Evolutionary conservation across 306 rosid genomes (phyloP), one percentile per base, ranked within the genome.

Genomic region (Oemleria cerasiformis): DNA sequence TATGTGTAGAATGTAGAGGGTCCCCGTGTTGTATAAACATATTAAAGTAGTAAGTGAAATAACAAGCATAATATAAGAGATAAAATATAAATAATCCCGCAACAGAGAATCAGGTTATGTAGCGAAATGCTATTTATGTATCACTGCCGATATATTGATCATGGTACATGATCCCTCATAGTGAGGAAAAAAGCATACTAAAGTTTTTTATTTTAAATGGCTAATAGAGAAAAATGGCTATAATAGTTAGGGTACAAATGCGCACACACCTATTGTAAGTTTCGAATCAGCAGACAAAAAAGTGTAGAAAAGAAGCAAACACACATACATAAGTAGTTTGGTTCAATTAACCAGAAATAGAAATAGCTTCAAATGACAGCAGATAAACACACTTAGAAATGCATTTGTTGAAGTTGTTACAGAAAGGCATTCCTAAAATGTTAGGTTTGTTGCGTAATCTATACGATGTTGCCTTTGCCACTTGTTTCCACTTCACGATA

Each of bases 141-240:
- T 10, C 8, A 20, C 50, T 60, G 41, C 40, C 64, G 41, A 69
- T 21, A 68, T 40, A 25, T 68, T 68, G 10, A 51, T 57, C 47
- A 5, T 17, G n/a, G 58, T 58, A 16, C 19, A 14, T 4, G 14
- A 65, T 30, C 48, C 13, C 43, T 17, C 12, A 23, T 41, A 23
- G 58, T 34, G 23, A 14, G 43, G 4, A 25, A 4, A 23, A 56
- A 56, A 56, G 14, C 62, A 23, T 25, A 12, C 62, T 23, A 56
- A 55, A 10, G 1, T 11, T 30, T 13, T 23, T 67, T 47, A 9
- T 12, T 23, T 67, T 47, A 25, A 9, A 30, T 47, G 44, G 17
- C 11, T 48, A 4, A 67, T 6, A 23, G 1, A 6, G 49, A 69
- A 34, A 8, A 51, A 50, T 5, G 38, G 20, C 45, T 4, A n/a